phyloP scores from a whole-genome alignment of 2,329 filamentous ascomycete species.

The Mariannaea elegans region DNA sequence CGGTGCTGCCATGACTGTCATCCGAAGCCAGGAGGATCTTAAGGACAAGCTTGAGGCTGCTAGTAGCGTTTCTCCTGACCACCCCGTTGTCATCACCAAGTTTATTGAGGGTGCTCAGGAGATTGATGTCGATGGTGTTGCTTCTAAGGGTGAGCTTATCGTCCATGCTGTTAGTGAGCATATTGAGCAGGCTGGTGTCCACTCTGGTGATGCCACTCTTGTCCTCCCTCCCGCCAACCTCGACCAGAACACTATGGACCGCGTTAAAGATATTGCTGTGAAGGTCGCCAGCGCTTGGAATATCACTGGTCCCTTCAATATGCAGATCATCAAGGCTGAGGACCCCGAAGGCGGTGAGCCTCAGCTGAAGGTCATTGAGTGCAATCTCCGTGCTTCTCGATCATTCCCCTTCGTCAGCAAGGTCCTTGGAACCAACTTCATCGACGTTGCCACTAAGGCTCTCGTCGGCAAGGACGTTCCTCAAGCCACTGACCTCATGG shows the following conservation, averaged over 20 bases:
- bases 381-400: constrained; percentile 95
- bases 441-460: constrained; percentile 92
- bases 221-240: constrained; percentile 88
- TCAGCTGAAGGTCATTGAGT: constrained; percentile 94
- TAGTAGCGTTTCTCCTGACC: constrained; percentile 89
- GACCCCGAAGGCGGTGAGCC: constrained; percentile 78
- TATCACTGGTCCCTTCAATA: constrained; percentile 99
- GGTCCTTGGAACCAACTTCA: constrained; percentile 95
- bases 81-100: constrained; percentile 97
- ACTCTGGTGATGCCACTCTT: constrained; percentile 96
- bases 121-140: constrained; percentile 95
- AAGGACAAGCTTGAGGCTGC: constrained; percentile 95
- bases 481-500: constrained; percentile 87
- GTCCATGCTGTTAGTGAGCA: constrained; percentile 95
- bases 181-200: constrained; percentile 95
- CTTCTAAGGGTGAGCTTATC: constrained; percentile 84
- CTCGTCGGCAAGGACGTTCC: constrained; percentile 88
- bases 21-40: constrained; percentile 85
- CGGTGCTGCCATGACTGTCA: constrained; percentile 98
- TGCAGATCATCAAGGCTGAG: constrained; percentile 98
- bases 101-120: constrained; percentile 97
- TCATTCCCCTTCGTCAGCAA: constrained; percentile 99
- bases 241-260: constrained; percentile 78
- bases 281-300: constrained; percentile 98
- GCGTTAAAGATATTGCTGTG: constrained; percentile 93